Percentiles rank a stretch among this genome's conserved stretches.
phyloP scores from a whole-genome alignment of 2,329 filamentous ascomycete genomes.

The Scytalidium lignicola region DNA sequence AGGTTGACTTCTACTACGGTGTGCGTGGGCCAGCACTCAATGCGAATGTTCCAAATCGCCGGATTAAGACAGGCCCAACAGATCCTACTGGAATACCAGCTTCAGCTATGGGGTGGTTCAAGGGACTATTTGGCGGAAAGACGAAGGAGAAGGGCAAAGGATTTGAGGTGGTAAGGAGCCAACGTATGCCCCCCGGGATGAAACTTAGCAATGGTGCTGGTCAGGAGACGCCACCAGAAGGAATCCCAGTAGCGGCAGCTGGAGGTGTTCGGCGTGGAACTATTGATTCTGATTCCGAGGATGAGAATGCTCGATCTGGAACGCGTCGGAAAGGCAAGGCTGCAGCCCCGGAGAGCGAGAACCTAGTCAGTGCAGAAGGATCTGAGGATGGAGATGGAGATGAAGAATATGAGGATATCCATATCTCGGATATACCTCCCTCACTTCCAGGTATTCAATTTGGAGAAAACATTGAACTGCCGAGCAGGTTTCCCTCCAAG shows the following conservation, averaged over 20 bases:
- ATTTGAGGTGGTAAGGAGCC: constrained; percentile 91
- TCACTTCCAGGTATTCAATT: constrained; percentile 55
- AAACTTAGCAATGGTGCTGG: constrained; percentile 49
- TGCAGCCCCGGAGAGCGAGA: constrained; percentile 16
- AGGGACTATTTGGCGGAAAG: constrained; percentile 72
- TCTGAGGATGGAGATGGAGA: constrained; percentile 44
- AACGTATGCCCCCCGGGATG: constrained; percentile 77
- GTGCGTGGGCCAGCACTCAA: constrained; percentile 83
- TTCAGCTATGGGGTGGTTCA: constrained; percentile 86
- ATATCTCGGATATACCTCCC: constrained; percentile 47
- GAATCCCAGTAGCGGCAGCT: constrained; percentile 52
- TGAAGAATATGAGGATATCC: constrained; percentile 34
- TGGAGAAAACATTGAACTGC: constrained; percentile 36
- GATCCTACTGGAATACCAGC: constrained; percentile 90
- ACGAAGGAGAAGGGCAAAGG: constrained; percentile 94
- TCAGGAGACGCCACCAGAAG: constrained; percentile 62
- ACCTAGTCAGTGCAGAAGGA: constrained; percentile 36
- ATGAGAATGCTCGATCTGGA: constrained; percentile 25
- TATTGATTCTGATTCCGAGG: constrained; percentile 59
- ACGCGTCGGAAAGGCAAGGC: constrained; percentile 23
- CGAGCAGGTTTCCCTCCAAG: constrained; percentile 58
- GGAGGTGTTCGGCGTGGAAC: constrained; percentile 42
- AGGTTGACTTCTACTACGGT: constrained; percentile 96
- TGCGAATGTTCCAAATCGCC: constrained; percentile 73
- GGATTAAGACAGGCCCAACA: constrained; percentile 86